A percentile compares a stretch with the other conserved stretches of the same genome.
phyloP scores from a whole-genome alignment of 164 flowering plant species.

The Akebia trifoliata region DNA sequence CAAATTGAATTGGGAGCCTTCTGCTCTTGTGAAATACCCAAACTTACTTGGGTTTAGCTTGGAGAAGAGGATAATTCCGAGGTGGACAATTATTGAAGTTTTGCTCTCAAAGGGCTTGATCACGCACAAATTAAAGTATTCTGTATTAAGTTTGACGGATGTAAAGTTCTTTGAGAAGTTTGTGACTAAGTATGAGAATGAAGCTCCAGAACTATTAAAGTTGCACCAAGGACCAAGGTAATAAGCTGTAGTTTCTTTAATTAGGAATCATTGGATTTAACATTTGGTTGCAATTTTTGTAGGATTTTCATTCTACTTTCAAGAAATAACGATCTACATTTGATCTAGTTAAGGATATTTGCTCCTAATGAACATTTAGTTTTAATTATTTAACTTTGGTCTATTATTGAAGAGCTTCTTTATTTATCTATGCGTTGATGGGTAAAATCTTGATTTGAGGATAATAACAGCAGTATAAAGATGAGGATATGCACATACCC shows the following conservation, averaged over 20 bases:
- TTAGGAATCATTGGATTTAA: neutral
- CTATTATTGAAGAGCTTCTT: too few species aligned
- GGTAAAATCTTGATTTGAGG: too few species aligned
- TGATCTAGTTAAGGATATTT: too few species aligned
- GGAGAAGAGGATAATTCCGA: constrained; percentile 7
- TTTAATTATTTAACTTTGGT: too few species aligned
- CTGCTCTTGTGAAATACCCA: neutral
- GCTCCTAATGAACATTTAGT: too few species aligned
- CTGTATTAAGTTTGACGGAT: neutral
- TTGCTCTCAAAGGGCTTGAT: constrained; percentile 2
- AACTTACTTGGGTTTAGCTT: neutral
- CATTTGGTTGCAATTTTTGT: too few species aligned
- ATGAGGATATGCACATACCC: too few species aligned
- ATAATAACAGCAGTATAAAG: too few species aligned
- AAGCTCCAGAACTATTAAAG: constrained; percentile 4
- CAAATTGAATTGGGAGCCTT: constrained; percentile 4
- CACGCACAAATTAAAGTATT: too few species aligned
- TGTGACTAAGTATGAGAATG: neutral
- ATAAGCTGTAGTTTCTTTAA: neutral
- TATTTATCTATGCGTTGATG: too few species aligned
- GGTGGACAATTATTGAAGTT: neutral
- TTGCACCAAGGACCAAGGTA: constrained; percentile 4
- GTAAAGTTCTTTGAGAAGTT: constrained; percentile 1
- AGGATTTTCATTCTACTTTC: too few species aligned
- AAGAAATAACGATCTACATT: too few species aligned